Percentiles rank a stretch among this genome's conserved stretches.
Evolutionary conservation across 1,139 yeast genomes (phyloP).

Genomic region (Diutina ranongensis): DNA sequence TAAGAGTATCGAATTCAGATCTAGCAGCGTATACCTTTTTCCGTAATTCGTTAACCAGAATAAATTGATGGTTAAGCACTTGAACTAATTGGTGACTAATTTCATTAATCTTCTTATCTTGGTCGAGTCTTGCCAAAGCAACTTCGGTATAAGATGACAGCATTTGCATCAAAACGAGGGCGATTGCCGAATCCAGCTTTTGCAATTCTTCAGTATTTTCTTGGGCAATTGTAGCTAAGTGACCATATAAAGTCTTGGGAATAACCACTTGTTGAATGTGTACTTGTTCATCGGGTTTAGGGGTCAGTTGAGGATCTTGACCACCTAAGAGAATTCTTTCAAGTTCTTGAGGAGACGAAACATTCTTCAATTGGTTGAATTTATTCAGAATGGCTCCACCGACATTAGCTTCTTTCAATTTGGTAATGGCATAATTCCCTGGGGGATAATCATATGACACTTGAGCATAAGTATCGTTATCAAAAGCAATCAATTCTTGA

Average conservation of each 20-base stretch:
- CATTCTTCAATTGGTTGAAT: slow-evolving; percentile 47
- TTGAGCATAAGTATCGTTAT: slow-evolving; percentile 49
- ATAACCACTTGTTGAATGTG: slow-evolving; percentile 22
- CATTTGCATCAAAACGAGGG: slow-evolving; percentile 44
- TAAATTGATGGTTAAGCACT: slow-evolving; percentile 45
- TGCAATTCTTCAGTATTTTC: slow-evolving; percentile 28
- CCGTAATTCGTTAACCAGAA: slow-evolving; percentile 49
- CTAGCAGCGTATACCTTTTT: slow-evolving; percentile 60
- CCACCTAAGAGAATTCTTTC: slow-evolving; percentile 36
- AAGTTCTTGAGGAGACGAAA: slow-evolving; percentile 52
- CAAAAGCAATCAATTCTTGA: slow-evolving; percentile 46
- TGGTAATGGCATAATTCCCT: slow-evolving; percentile 36
- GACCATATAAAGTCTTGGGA: slow-evolving; percentile 36
- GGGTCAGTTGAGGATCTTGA: slow-evolving; percentile 9
- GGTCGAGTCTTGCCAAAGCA: slow-evolving; percentile 48
- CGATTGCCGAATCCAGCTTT: slow-evolving; percentile 32
- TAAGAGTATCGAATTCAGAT: slow-evolving; percentile 55
- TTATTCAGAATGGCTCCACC: slow-evolving; percentile 44
- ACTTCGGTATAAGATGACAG: slow-evolving; percentile 49
- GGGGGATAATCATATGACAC: slow-evolving; percentile 70
- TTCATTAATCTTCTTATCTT: slow-evolving; percentile 49
- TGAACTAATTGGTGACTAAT: slow-evolving; percentile 44
- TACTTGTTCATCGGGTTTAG: slow-evolving; percentile 11
- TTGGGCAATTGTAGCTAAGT: slow-evolving; percentile 26
- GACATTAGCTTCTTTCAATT: slow-evolving; percentile 47